These are phyloP conservation scores for Chrysoporthe deuterocubensis DNA, from an alignment of 2,329 filamentous ascomycete genomes.

Conservation along the genomic window DNA sequence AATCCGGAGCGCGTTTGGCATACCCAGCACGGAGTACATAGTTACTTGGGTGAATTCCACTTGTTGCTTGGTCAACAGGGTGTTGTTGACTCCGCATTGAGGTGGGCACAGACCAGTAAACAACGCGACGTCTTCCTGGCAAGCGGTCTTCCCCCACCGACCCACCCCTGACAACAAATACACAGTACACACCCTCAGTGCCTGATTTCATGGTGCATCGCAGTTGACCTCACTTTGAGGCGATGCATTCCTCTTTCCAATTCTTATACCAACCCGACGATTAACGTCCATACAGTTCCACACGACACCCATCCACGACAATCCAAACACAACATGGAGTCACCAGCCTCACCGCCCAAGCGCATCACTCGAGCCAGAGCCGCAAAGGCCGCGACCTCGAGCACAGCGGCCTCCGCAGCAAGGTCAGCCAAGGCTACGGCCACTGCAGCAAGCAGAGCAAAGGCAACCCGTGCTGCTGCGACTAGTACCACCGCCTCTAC, in stretches of 20 bases:
- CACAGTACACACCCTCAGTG: constrained; percentile 8
- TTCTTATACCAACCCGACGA: constrained; percentile 7
- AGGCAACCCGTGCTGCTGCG: constrained; percentile 37
- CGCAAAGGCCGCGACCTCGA: constrained; percentile 40
- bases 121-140: constrained; percentile 11
- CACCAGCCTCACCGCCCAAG: constrained; percentile 35
- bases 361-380: constrained; percentile 43
- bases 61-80: background rate
- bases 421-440: constrained; percentile 50
- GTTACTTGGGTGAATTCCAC: background rate
- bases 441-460: constrained; percentile 51
- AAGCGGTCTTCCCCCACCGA: constrained; percentile 10
- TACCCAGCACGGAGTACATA: no score
- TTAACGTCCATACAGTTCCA: background rate
- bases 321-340: constrained; percentile 32
- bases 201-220: constrained; percentile 10
- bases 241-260: constrained; percentile 17
- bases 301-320: background rate
- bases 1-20: background rate
- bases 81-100: background rate
- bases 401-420: constrained; percentile 19
- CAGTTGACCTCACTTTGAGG: constrained; percentile 10
- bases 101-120: constrained; percentile 3
- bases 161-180: constrained; percentile 17
- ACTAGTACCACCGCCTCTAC: constrained; percentile 38